phyloP scores from a whole-genome alignment of 2,329 filamentous ascomycete species.

The Microdochium trichocladiopsis region DNA sequence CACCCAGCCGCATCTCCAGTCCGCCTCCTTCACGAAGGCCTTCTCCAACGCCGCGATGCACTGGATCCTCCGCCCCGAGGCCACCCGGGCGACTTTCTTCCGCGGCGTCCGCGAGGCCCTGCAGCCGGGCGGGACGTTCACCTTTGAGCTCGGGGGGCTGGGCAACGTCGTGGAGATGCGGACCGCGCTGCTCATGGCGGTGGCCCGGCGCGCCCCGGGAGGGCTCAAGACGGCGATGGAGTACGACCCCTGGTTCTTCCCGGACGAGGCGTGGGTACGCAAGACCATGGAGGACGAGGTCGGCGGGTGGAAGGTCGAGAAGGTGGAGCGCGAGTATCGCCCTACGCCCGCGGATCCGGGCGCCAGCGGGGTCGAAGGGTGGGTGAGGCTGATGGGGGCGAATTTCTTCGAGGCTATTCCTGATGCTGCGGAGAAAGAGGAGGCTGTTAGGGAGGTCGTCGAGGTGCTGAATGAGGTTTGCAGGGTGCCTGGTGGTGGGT shows the following conservation, averaged over 20 bases:
- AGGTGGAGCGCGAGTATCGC: slow-evolving; percentile 55
- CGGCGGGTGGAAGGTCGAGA: slow-evolving; percentile 41
- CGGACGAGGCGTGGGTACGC: slow-evolving; percentile 53
- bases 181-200: slow-evolving; percentile 45
- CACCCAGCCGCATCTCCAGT: slow-evolving; percentile 24
- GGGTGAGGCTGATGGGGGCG: slow-evolving; percentile 58
- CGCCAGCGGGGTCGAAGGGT: slow-evolving; percentile 54
- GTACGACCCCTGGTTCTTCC: slow-evolving; percentile 65
- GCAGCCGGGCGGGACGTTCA: slow-evolving; percentile 47
- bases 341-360: slow-evolving; percentile 46
- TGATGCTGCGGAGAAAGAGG: slow-evolving; percentile 39
- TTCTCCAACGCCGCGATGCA: slow-evolving; percentile 64
- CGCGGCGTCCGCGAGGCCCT: slow-evolving; percentile 42
- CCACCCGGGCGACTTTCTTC: slow-evolving; percentile 44
- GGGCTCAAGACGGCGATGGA: slow-evolving; percentile 39
- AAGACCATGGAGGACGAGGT: slow-evolving; percentile 31
- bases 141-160: slow-evolving; percentile 66
- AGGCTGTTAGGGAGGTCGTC: slow-evolving; percentile 44
- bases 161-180: slow-evolving; percentile 62
- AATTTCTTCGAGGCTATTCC: slow-evolving; percentile 47
- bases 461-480: slow-evolving; percentile 49
- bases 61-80: slow-evolving; percentile 49
- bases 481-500: slow-evolving; percentile 47
- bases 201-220: slow-evolving; percentile 33
- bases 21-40: slow-evolving; percentile 39